Base-by-base conservation (phyloP, 2,329 filamentous ascomycete species). In the Fusarium lyarnte region DNA sequence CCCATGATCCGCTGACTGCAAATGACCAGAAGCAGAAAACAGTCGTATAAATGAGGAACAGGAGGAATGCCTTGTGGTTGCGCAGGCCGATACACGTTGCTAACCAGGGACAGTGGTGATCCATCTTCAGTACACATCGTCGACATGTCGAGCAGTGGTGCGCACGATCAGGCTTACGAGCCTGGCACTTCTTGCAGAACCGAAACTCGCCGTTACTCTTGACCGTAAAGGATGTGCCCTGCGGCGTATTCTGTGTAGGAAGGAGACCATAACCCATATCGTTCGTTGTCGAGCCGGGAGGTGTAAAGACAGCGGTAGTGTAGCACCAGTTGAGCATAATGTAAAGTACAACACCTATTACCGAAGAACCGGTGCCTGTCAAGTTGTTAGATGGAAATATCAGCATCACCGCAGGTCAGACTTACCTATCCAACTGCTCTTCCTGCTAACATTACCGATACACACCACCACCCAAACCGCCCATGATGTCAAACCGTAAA, bases 31-130 rank as follows among this genome's bases (percentile, higher is more conserved):
- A 91, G 84, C 93, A 95, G 83, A 97, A 97, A 4, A 97, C 70
- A 8, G 92, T 93, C 1, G 93, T 94, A 81, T 99, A 98, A 62
- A 95, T 88, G 31, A 99, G 86, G 81, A 98, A 99, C 6, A 98
- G 87, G 58, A 99, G 81, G 80, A 99, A 99, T 1, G 95, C 88
- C 84, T 99, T 99, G 87, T 98, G 97, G 83, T 99, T 99, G 79
- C 90, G 90, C 72, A 99, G 85, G 25, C 96, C 96, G 66, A 99
- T 93, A 82, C 96, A 99, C 8, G 94, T 97, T 33, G 96, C 95
- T 54, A 99, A 88, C 96, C 96, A 99, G 21, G 96, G 96, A 81
- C 96, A 99, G 84, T 99, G 96, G 82, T 99, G 96, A 80, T 99
- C 96, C 96, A 99, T 99, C 86, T 99, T 99, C 81, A 99, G 87